Evolutionary conservation across 306 rosid species (phyloP).

Genomic region (Ziziphus jujuba): DNA sequence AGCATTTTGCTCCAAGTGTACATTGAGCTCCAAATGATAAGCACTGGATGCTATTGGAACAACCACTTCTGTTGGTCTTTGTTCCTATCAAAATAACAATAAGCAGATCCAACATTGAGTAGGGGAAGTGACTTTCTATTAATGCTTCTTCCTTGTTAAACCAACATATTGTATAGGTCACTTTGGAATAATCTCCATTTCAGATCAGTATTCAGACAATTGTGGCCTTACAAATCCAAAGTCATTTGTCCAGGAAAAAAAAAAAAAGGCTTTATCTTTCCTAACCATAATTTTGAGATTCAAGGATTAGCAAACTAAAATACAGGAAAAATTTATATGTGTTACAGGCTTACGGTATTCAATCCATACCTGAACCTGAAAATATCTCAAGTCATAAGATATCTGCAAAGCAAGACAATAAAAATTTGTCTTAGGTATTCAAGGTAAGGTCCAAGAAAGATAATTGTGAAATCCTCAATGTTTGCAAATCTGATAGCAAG

Average conservation of each 20-base stretch:
- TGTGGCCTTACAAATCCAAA: too few relatives aligned
- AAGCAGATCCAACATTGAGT: constrained; percentile 19
- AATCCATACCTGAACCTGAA: constrained; percentile 75
- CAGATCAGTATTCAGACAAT: too few relatives aligned
- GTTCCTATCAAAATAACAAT: constrained; percentile 53
- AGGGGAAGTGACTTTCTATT: constrained; percentile 1
- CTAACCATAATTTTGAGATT: not conserved
- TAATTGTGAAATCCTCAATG: not conserved
- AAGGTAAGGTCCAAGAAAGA: not conserved
- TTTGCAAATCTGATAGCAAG: constrained; percentile 16
- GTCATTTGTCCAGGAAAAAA: too few relatives aligned
- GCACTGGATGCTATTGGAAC: constrained; percentile 72
- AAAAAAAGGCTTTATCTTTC: not conserved
- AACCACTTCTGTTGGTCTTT: constrained; percentile 50
- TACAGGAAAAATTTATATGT: not conserved
- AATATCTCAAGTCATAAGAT: constrained; percentile 65
- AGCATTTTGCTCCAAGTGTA: constrained; percentile 61
- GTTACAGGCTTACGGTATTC: constrained; percentile 15
- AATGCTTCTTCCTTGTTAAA: not conserved
- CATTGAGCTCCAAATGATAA: constrained; percentile 80
- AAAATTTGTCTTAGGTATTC: constrained; percentile 23
- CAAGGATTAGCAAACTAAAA: not conserved
- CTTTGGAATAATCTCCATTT: too few relatives aligned
- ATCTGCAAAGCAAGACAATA: constrained; percentile 52
- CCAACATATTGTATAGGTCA: too few relatives aligned